phyloP scores from a whole-genome alignment of 257 asterid species.

The Lantana camara region DNA sequence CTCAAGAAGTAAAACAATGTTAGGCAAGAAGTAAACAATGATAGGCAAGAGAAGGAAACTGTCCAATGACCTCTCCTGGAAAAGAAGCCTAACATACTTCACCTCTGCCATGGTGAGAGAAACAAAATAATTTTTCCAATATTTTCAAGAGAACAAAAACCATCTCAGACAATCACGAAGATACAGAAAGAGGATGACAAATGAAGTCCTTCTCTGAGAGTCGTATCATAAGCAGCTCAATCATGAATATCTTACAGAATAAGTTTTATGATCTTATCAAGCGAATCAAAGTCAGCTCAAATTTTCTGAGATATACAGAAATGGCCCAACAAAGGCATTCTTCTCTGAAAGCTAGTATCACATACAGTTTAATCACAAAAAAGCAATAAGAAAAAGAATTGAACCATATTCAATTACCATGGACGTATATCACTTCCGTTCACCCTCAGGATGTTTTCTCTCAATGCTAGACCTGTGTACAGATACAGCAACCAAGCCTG shows the following conservation, averaged over 20 bases:
- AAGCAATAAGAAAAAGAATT: background rate
- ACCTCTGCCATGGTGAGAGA: constrained; percentile 1
- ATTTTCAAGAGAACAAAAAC: background rate
- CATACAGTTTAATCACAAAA: constrained; percentile 13
- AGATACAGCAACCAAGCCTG: constrained; percentile 99
- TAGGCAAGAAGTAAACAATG: background rate
- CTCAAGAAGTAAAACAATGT: constrained; percentile 9
- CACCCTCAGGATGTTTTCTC: constrained; percentile 91
- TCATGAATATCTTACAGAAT: no score
- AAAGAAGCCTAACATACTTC: background rate
- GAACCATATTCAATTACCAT: constrained; percentile 59
- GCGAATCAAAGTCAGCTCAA: background rate
- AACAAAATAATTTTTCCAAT: background rate
- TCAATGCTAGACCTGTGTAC: constrained; percentile 91
- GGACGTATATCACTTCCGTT: constrained; percentile 97
- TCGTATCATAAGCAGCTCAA: constrained; percentile 16
- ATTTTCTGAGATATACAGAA: background rate
- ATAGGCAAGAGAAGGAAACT: background rate
- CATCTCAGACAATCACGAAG: background rate
- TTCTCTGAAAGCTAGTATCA: constrained; percentile 12
- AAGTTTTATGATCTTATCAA: background rate
- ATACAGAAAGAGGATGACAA: constrained; percentile 11
- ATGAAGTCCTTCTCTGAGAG: background rate
- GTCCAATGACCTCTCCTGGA: background rate
- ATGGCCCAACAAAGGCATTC: background rate